Evolutionary conservation across 2,329 filamentous ascomycete genomes (phyloP), one percentile per base, ranked within the genome.

Genomic region (Cercospora sp.): DNA sequence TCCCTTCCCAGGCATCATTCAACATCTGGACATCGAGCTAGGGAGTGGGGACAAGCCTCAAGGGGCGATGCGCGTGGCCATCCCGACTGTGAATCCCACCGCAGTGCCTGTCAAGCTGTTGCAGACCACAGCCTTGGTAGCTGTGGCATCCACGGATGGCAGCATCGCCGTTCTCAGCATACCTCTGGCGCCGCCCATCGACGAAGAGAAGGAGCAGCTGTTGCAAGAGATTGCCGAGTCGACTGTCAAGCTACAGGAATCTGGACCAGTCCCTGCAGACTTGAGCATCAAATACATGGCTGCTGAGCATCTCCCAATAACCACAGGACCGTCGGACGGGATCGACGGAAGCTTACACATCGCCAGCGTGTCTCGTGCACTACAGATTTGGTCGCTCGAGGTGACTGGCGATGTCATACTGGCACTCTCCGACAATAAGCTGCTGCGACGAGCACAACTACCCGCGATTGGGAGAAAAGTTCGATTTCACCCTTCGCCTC

Each of bases 141-240:
- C 83, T 0, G 83, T 84, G 4, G 81, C 84, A 16, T 89, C 86
- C 70, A 82, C 84, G 16, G 87, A 90, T 74, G 83, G 82, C 13
- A 85, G 82, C n/a, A 80, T 87, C 10, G 82, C 84, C 31, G 72
- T 89, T 59, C 79, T 89, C 23, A 83, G 83, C 4, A 73, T 88
- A 18, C 86, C 87, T 4, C 78, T 89, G 26, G 75, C 76, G 12
- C 86, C 87, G 59, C 86, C 86, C 26, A 26, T 62, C 10, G 66
- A 68, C 12, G 63, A 58, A 20, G 55, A 68, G 26, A 70, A 69
- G 67, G 68, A 70, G 23, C 65, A 60, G 76, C 76, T 10, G 72
- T 65, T 67, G 16, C 28, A 61, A 20, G 55, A 66, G 2, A 68
- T 73, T 31, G 60, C 26, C 12, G 23, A 26, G 4, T 64, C 68